These are phyloP conservation scores for Colletotrichum orbiculare DNA, from an alignment of 2,329 filamentous ascomycete genomes.

Conservation along the genomic window DNA sequence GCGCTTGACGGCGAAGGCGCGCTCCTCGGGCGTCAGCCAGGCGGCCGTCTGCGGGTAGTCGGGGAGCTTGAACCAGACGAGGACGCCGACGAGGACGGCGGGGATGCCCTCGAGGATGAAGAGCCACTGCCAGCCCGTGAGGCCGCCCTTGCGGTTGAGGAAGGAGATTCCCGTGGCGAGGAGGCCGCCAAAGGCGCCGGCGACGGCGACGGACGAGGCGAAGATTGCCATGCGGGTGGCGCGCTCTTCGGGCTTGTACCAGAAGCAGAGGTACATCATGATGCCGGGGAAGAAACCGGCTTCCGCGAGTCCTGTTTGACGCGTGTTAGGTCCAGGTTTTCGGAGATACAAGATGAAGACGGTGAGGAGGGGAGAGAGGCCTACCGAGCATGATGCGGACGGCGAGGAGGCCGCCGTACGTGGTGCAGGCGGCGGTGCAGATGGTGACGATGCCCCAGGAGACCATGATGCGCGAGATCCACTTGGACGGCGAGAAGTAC, in stretches of 20 bases:
- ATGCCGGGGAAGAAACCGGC: constrained; percentile 64
- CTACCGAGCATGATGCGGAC: constrained; percentile 61
- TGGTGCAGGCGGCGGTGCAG: constrained; percentile 58
- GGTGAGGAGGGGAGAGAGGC: too few relatives aligned
- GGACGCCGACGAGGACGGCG: constrained; percentile 44
- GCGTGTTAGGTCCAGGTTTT: too few relatives aligned
- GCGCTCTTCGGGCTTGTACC: constrained; percentile 70
- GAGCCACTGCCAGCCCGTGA: constrained; percentile 71
- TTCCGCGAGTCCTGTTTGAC: constrained; percentile 51
- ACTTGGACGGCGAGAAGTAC: constrained; percentile 48
- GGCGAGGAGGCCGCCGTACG: constrained; percentile 58
- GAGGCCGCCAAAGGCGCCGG: constrained; percentile 70
- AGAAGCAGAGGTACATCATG: constrained; percentile 70
- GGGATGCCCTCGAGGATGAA: constrained; percentile 65
- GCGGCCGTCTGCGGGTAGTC: constrained; percentile 48
- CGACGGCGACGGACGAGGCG: constrained; percentile 67
- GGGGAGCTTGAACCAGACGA: constrained; percentile 46
- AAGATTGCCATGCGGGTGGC: constrained; percentile 70
- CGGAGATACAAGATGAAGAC: too few relatives aligned
- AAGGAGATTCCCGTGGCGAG: constrained; percentile 63
- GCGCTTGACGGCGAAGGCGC: constrained; percentile 48
- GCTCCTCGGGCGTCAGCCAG: constrained; percentile 47
- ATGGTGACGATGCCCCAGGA: constrained; percentile 63
- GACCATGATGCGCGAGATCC: constrained; percentile 53
- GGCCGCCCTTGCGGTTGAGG: constrained; percentile 56